Conservation (phyloP, 352 stramenopile genomes). For the Phytophthora pinifolia region DNA sequence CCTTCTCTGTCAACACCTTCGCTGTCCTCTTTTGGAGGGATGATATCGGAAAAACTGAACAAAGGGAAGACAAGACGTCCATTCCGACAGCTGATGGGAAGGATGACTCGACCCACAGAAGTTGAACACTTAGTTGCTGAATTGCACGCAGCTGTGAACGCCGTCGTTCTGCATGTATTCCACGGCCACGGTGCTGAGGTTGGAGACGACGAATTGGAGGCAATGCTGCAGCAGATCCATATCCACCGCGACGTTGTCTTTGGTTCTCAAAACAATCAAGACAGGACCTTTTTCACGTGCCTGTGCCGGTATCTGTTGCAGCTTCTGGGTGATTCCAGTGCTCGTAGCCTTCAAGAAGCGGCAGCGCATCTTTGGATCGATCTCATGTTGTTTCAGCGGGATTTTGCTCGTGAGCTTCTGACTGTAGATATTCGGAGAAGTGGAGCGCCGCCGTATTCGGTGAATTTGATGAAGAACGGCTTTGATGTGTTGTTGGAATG, state of each 20-base stretch:
- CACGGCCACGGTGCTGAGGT: constrained; percentile 54
- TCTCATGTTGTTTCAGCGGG: constrained; percentile 58
- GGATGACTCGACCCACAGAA: constrained; percentile 59
- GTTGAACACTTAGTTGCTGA: constrained; percentile 47
- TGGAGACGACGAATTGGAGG: constrained; percentile 47
- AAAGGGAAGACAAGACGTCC: constrained; percentile 57
- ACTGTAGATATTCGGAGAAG: constrained; percentile 63
- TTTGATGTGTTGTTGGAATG: constrained; percentile 64
- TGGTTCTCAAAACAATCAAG: constrained; percentile 47
- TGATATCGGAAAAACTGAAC: constrained; percentile 54
- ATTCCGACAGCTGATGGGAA: constrained; percentile 48
- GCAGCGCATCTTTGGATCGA: constrained; percentile 67
- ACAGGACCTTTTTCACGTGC: constrained; percentile 67
- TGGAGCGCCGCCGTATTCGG: constrained; percentile 52
- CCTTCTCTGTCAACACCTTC: constrained; percentile 14
- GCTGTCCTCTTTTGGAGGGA: constrained; percentile 42
- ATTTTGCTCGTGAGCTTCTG: constrained; percentile 53
- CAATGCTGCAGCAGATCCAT: constrained; percentile 60
- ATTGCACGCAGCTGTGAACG: constrained; percentile 57
- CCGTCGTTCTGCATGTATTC: constrained; percentile 64
- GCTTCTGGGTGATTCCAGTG: constrained; percentile 39
- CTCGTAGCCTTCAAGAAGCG: constrained; percentile 41
- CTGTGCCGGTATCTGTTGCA: constrained; percentile 67
- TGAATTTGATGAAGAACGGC: constrained; percentile 81
- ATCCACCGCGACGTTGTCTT: constrained; percentile 60